Percentiles rank a stretch among this genome's conserved stretches.
Evolutionary conservation across 306 rosid species (phyloP).

Genomic region (Vicia villosa): DNA sequence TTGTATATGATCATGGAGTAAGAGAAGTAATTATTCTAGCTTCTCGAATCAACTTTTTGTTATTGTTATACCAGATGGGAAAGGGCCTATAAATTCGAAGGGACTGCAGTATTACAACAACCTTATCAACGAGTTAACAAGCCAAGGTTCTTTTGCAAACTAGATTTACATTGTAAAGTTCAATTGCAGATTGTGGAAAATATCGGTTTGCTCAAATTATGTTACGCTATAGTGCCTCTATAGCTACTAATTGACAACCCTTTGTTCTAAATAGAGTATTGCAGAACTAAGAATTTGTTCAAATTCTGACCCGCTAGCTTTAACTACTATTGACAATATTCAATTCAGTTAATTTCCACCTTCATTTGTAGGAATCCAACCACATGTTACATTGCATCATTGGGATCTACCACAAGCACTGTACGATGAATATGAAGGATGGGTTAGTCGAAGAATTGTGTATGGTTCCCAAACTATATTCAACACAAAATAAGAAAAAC

Average conservation of each 20-base stretch:
- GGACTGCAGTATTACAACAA: conserved; percentile 69
- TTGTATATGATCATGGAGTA: not conserved
- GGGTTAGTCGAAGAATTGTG: conserved; percentile 60
- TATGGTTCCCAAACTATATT: conserved; percentile 36
- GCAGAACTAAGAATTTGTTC: not conserved
- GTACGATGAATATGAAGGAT: conserved; percentile 82
- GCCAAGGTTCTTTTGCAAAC: conserved; percentile 47
- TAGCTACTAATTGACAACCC: not conserved
- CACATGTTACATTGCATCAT: conserved; percentile 69
- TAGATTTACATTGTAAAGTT: not conserved
- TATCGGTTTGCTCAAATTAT: not conserved
- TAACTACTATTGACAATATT: not conserved
- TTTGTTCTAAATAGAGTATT: not conserved
- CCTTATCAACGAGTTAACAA: conserved; percentile 59
- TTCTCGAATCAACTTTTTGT: not conserved
- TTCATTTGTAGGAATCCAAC: conserved; percentile 59
- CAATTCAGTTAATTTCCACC: not conserved
- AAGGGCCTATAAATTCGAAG: conserved; percentile 65
- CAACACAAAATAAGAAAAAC: not conserved
- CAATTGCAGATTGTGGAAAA: not conserved
- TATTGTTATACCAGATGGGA: conserved; percentile 53
- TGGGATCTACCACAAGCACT: conserved; percentile 69
- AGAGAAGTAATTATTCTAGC: not conserved
- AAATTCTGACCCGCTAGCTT: too few species aligned
- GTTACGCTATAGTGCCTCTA: not conserved